Evolutionary conservation across 768 basidiomycete species (phyloP).

Genomic region (Coprinopsis cinerea): DNA sequence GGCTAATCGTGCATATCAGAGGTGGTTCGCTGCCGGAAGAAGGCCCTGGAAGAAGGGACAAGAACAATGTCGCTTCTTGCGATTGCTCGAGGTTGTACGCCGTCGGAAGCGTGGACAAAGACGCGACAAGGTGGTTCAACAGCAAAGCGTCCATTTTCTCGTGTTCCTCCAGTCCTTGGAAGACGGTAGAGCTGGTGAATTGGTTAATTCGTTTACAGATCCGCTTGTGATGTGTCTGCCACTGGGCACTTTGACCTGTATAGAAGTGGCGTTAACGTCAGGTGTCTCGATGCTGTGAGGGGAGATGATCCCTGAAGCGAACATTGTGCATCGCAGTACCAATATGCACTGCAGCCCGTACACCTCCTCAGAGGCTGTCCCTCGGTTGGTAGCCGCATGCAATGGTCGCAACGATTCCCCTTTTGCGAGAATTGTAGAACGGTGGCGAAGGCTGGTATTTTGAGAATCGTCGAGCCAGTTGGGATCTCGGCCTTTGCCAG

Average conservation of each 20-base stretch:
- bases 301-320: constrained; percentile 17
- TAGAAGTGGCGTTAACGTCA: constrained; percentile 5
- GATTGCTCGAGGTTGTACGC: constrained; percentile 18
- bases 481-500: constrained; percentile 32
- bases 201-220: constrained; percentile 57
- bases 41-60: constrained; percentile 32
- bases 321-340: constrained; percentile 70
- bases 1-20: constrained; percentile 13
- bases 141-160: constrained; percentile 58
- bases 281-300: constrained; percentile 5
- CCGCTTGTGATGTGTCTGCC: constrained; percentile 59
- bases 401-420: constrained; percentile 61
- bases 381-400: constrained; percentile 35
- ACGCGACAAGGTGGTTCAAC: constrained; percentile 56
- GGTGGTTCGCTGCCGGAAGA: background rate
- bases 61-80: constrained; percentile 28
- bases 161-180: constrained; percentile 43
- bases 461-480: constrained; percentile 46
- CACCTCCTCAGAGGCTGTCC: constrained; percentile 44
- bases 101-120: constrained; percentile 21
- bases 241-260: constrained; percentile 64
- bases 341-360: constrained; percentile 61
- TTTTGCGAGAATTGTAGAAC: constrained; percentile 53
- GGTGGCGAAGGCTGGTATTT: constrained; percentile 38
- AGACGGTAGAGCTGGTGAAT: constrained; percentile 40